Evolutionary conservation across 169 alveolate species (phyloP).

Genomic region (Plasmodium yoelii): DNA sequence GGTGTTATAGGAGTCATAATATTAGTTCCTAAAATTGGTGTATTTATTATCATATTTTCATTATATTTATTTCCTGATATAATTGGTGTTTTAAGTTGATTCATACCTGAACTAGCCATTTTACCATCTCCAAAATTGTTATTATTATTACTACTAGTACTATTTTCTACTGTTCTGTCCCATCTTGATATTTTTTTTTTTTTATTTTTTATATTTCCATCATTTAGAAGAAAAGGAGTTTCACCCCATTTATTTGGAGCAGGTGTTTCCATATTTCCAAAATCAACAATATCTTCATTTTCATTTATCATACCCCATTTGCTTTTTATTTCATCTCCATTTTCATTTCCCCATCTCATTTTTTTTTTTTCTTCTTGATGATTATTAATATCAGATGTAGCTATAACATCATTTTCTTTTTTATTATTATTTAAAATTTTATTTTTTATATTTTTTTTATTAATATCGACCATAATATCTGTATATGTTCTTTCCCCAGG

Average conservation of each 20-base stretch:
- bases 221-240: slow-evolving; percentile 20
- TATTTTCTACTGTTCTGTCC: slow-evolving; percentile 21
- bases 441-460: slow-evolving; percentile 19
- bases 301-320: slow-evolving; percentile 41
- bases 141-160: background rate
- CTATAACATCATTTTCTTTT: slow-evolving; percentile 32
- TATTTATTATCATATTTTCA: background rate
- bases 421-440: background rate
- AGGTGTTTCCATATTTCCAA: slow-evolving; percentile 29
- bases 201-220: slow-evolving; percentile 6
- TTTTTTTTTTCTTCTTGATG: slow-evolving; percentile 72
- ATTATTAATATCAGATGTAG: slow-evolving; percentile 75
- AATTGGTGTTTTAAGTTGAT: background rate
- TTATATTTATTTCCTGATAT: background rate
- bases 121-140: background rate
- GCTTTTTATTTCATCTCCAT: slow-evolving; percentile 19
- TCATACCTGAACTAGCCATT: background rate
- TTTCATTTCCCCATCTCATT: slow-evolving; percentile 37
- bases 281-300: background rate
- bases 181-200: slow-evolving; percentile 28
- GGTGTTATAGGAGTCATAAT: slow-evolving; percentile 31
- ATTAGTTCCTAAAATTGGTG: slow-evolving; percentile 7
- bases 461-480: slow-evolving; percentile 59
- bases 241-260: slow-evolving; percentile 35
- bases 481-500: slow-evolving; percentile 84